Evolutionary conservation across 2,329 filamentous ascomycete species (phyloP), one percentile per base, ranked within the genome.

Genomic region (Trichophyton mentagrophytes): DNA sequence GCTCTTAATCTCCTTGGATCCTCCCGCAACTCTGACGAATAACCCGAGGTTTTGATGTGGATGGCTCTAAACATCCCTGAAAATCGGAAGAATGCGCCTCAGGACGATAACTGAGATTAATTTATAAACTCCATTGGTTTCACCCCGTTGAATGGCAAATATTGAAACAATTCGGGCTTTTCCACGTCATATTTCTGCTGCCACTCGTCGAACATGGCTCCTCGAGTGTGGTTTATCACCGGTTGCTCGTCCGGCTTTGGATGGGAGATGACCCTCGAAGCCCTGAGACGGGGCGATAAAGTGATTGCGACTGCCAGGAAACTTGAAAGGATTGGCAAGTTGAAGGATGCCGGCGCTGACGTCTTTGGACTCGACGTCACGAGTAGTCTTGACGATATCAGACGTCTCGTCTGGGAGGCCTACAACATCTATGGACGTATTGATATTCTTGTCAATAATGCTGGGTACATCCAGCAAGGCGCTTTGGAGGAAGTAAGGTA

Each of bases 371-470:
- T 71, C 3, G 69, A 72, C 49, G 65, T 70, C 53, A 67, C 67
- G 3, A 62, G 64, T 1, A 42, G 64, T 0, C 63, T 66, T 51
- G 49, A 61, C 15, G 63, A 63, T 6, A 60, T 70, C 1, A 53
- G 67, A 36, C 20, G 61, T 11, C 65, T 65, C 25, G 64, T 65
- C 15, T 59, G 61, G 27, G 62, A 62, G 2, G 67, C 67, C 15
- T 62, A 66, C 42, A 58, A 27, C 1, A 61, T 68, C 9, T 65
- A 66, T 38, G 68, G 68, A 3, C 60, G 63, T 17, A 64, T 74
- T 11, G 71, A 73, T 59, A 66, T 73, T n/a, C 60, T 74, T 3
- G 67, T 73, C 44, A 73, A 73, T 62, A 73, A 73, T 59, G 70
- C 71, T 0, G 71, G 64, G 7, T 72, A 69, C 44, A 61, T 61